phyloP scores from a whole-genome alignment of 1,284 basidiomycete genomes.

The Wallemia ichthyophaga region DNA sequence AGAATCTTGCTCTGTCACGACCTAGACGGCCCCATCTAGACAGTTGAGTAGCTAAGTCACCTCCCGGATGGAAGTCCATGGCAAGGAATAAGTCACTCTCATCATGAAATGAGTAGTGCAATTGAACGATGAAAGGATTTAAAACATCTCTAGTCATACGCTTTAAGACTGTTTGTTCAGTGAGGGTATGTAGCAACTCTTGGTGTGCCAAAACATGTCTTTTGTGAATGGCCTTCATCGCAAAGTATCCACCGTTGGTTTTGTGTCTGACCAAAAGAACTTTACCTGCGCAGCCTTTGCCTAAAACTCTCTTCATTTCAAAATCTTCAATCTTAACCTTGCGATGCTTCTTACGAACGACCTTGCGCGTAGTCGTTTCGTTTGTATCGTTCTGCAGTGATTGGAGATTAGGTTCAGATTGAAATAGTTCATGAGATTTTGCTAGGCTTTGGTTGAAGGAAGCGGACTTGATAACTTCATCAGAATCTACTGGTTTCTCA shows the following conservation, averaged over 20 bases:
- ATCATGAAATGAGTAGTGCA: conserved; percentile 90
- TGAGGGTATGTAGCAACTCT: conserved; percentile 76
- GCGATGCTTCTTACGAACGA: conserved; percentile 11
- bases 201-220: conserved; percentile 80
- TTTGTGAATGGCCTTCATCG: conserved; percentile 89
- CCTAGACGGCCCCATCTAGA: conserved; percentile 77
- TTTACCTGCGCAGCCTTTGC: conserved; percentile 86
- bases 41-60: conserved; percentile 83
- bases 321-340: conserved; percentile 65
- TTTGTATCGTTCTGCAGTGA: not conserved
- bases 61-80: conserved; percentile 87
- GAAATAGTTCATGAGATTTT: not conserved
- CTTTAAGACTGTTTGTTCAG: conserved; percentile 74
- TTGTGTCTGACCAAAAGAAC: conserved; percentile 60
- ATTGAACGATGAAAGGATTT: conserved; percentile 74
- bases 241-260: conserved; percentile 37
- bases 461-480: not conserved
- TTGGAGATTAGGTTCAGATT: not conserved
- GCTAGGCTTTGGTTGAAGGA: not conserved
- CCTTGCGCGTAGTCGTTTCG: not conserved
- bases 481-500: not conserved
- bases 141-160: conserved; percentile 32
- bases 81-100: conserved; percentile 74
- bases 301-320: conserved; percentile 79
- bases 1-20: conserved; percentile 72